Conservation (phyloP, 176 grass and related monocot species). For the Eleusine indica region DNA sequence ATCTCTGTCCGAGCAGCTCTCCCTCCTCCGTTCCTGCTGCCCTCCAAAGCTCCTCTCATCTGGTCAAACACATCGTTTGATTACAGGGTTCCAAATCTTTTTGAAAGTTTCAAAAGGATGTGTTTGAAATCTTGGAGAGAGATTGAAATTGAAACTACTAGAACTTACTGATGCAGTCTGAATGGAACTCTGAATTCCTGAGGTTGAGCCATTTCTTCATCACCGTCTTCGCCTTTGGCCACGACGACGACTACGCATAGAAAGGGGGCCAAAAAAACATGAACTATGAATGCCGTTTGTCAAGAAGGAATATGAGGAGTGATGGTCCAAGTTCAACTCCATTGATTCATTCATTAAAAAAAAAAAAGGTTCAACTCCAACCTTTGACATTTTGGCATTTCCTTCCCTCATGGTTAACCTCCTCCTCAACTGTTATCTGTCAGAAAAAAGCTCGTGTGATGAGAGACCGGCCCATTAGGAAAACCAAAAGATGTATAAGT, state of each 20-base stretch:
- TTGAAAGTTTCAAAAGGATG: no score
- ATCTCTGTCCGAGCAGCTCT: slow-evolving; percentile 87
- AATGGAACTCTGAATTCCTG: slow-evolving; percentile 52
- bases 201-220: slow-evolving; percentile 84
- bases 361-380: background rate
- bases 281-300: background rate
- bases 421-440: background rate
- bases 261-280: background rate
- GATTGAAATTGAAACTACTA: background rate
- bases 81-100: no score
- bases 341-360: no score
- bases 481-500: background rate
- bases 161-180: slow-evolving; percentile 56
- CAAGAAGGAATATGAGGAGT: background rate
- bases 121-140: background rate
- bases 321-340: background rate
- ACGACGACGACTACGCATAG: slow-evolving; percentile 65
- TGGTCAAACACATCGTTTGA: slow-evolving; percentile 20
- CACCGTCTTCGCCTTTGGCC: slow-evolving; percentile 77
- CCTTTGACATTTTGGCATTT: slow-evolving; percentile 70
- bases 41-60: slow-evolving; percentile 37
- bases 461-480: background rate
- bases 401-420: slow-evolving; percentile 48
- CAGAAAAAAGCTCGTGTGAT: slow-evolving; percentile 24
- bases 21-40: slow-evolving; percentile 50